Evolutionary conservation across 2,329 filamentous ascomycete genomes (phyloP).

Genomic region (Diaporthe aspalathi): DNA sequence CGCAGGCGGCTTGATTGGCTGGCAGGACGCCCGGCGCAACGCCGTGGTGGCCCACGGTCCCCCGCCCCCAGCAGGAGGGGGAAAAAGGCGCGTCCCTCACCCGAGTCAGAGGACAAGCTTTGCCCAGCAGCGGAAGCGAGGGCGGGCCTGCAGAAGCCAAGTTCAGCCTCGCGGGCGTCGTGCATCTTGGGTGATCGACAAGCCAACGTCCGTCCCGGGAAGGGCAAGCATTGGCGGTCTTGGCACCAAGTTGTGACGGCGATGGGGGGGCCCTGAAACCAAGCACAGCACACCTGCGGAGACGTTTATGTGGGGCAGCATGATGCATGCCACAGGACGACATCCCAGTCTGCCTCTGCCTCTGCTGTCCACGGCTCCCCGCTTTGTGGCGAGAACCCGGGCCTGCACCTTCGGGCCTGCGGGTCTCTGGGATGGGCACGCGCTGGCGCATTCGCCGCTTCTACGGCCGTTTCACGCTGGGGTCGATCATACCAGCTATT

Average conservation of each 20-base stretch:
- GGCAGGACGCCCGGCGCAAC: neutral
- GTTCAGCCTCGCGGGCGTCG: neutral
- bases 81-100: neutral
- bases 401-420: neutral
- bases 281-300: neutral
- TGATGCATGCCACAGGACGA: neutral
- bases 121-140: conserved; percentile 9
- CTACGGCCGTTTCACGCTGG: conserved; percentile 18
- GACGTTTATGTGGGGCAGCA: conserved; percentile 15
- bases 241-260: conserved; percentile 37
- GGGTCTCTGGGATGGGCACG: neutral
- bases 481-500: conserved; percentile 21
- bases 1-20: conserved; percentile 1
- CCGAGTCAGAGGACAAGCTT: conserved; percentile 26
- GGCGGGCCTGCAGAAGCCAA: conserved; percentile 14
- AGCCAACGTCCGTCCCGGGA: neutral
- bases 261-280: conserved; percentile 35
- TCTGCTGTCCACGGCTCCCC: neutral
- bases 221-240: conserved; percentile 33
- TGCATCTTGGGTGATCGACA: conserved; percentile 17
- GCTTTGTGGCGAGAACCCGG: neutral
- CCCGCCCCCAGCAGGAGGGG: too few relatives aligned
- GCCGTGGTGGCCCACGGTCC: neutral
- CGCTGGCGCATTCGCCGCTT: neutral
- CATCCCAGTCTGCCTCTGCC: neutral